Base-by-base conservation (phyloP, 441 rosid genomes). In the Corymbia citriodora region DNA sequence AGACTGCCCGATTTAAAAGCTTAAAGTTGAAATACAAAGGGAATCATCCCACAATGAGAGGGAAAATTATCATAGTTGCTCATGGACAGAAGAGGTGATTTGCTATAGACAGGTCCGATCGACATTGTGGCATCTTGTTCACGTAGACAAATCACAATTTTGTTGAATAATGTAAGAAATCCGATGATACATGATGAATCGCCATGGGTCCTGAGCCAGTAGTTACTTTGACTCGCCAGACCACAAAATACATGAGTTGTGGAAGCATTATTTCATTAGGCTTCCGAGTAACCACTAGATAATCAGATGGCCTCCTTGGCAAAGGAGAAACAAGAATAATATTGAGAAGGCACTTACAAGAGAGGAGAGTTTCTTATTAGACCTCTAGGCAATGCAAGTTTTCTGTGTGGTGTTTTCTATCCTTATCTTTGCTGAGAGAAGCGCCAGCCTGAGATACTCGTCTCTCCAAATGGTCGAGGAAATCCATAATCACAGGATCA, bases 401-500 rank as follows among this genome's bases (percentile, higher is more conserved):
- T 36, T 55, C 88, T 15, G 27, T 19, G n/a, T 23, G n/a, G n/a
- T 87, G 48, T 31, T 52, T 55, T 4, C 49, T n/a, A 27, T 21
- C 48, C 50, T 87, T 50, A 23, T 87, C 65, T 54, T 89, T 82
- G 49, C 45, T 49, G 36, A 59, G 50, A 89, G 89, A 81, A 53
- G 65, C 85, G 45, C 18, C 53, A 23, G 92, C 12, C 89, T 91
- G 88, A 4, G 74, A 63, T 82, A 91, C 59, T 86, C 90, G 92
- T 74, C 85, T 93, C 94, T 97, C 96, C 85, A 97, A 89, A 92
- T 95, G 90, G 90, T 94, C 96, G 29, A 97, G 95, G 92, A 97
- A 96, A 93, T 97, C 96, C 97, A 97, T 96, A 87, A 95, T 95
- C 49, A 96, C 87, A 0, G 95, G 92, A 89, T 97, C 99, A 4